Evolutionary conservation across 1,139 yeast species (phyloP).

Genomic region (Lodderomyces metapsilosis): DNA sequence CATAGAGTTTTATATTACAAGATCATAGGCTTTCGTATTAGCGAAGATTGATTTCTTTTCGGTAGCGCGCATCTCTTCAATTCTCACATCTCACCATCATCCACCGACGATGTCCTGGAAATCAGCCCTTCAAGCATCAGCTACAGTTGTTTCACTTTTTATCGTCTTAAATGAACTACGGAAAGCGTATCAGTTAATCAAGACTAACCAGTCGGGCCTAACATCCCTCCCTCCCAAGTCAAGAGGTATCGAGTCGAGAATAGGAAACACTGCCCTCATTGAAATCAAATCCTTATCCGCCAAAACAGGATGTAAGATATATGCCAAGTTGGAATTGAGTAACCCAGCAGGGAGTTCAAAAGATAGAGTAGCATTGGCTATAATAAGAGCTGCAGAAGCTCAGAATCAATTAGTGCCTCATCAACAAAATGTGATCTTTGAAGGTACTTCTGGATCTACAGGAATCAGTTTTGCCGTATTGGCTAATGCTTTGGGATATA

Average conservation of each 20-base stretch:
- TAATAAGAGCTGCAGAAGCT: slow-evolving; percentile 66
- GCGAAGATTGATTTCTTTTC: too few species aligned
- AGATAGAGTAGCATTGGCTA: slow-evolving; percentile 88
- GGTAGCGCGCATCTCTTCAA: slow-evolving; percentile 2
- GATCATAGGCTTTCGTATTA: too few species aligned
- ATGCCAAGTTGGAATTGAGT: slow-evolving; percentile 79
- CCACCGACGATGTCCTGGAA: slow-evolving; percentile 10
- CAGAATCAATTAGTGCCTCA: slow-evolving; percentile 58
- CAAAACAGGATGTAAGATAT: slow-evolving; percentile 76
- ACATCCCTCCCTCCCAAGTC: slow-evolving; percentile 30
- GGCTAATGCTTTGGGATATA: slow-evolving; percentile 84
- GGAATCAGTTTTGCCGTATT: slow-evolving; percentile 91
- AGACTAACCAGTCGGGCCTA: slow-evolving; percentile 10
- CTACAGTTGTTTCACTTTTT: slow-evolving; percentile 16
- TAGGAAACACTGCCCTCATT: slow-evolving; percentile 91
- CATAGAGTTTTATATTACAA: too few species aligned
- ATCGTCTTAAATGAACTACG: slow-evolving; percentile 16
- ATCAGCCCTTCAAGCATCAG: slow-evolving; percentile 17
- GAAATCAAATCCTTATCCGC: slow-evolving; percentile 70
- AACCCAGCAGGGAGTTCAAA: slow-evolving; percentile 98
- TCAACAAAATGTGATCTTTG: slow-evolving; percentile 66
- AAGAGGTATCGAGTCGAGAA: slow-evolving; percentile 51
- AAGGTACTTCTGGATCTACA: slow-evolving; percentile 95
- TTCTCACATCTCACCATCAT: not conserved
- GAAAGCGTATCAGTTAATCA: slow-evolving; percentile 5